Evolutionary conservation across 768 basidiomycete genomes (phyloP), one percentile per base, ranked within the genome.

Genomic region (Leccinum incarnatum): DNA sequence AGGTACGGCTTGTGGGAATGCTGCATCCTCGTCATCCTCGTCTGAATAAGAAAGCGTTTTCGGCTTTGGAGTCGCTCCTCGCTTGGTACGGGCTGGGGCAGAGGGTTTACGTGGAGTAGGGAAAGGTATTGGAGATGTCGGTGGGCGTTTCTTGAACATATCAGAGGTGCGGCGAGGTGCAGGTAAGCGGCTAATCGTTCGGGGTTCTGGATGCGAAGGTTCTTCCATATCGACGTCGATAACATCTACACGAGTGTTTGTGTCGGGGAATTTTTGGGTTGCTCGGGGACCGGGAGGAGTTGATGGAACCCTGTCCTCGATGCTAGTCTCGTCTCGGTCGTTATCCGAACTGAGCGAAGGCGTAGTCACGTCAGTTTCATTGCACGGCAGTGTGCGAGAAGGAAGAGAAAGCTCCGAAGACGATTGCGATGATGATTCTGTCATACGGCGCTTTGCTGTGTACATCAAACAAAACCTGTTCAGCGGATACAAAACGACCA

Each of bases 271-370:
- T 11, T 61, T 56, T 47, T 37, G 58, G 14, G 51, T 8, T 51
- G 11, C 15, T 40, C 67, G 57, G 74, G 81, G 46, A 25, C 71
- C 68, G 53, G 86, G 86, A 2, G 85, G 85, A 6, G 81, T 81
- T 1, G 79, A 81, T 4, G 77, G 78, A 5, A 73, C 70, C 49
- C 58, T 66, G 50, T 85, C 84, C 40, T 83, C 81, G 5, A 77
- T 76, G 53, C 77, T 78, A 1, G 72, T 75, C 34, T 81, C 81
- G 10, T 82, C 75, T 36, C 70, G 78, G 40, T 86, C 87, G 57
- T 88, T 86, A 67, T 91, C 89, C 3, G 89, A 91, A 65, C 83
- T 87, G 15, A 91, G 75, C 0, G 88, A 90, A 0, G 89, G 89
- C 0, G 89, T 91, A 1, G 78, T 75, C 19, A 77, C 57, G 40